Evolutionary conservation across 768 basidiomycete genomes (phyloP).

Genomic region (Suillus decipiens): DNA sequence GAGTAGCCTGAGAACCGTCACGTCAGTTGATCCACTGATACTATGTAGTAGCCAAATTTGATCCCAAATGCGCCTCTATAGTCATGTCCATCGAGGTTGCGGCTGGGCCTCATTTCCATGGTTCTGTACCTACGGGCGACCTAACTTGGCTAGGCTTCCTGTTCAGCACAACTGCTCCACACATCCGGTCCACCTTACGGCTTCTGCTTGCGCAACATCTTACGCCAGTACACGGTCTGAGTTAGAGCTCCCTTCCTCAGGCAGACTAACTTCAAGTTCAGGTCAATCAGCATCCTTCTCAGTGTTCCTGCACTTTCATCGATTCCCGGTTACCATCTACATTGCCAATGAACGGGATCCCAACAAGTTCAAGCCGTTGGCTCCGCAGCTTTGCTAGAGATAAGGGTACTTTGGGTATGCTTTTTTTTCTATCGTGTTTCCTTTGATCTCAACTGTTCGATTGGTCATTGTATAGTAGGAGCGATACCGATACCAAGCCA

Average conservation of each 20-base stretch:
- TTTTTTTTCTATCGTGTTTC: not conserved
- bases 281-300: not conserved
- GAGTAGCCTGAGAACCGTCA: too few species aligned
- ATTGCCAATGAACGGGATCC: not conserved
- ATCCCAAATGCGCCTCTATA: too few species aligned
- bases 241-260: not conserved
- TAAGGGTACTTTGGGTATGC: conserved; percentile 2
- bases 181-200: not conserved
- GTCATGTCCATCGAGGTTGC: too few species aligned
- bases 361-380: not conserved
- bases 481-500: not conserved
- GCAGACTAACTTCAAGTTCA: not conserved
- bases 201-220: not conserved
- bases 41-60: too few species aligned
- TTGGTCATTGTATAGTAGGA: not conserved
- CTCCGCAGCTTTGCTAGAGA: not conserved
- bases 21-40: too few species aligned
- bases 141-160: not conserved
- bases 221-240: not conserved
- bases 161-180: not conserved
- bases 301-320: not conserved
- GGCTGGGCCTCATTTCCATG: not conserved
- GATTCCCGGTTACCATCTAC: not conserved
- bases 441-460: not conserved
- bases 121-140: not conserved